A percentile compares a stretch with the other conserved stretches of the same genome.
Conservation (phyloP, 2,329 filamentous ascomycete species). For the Exserohilum rostratum region DNA sequence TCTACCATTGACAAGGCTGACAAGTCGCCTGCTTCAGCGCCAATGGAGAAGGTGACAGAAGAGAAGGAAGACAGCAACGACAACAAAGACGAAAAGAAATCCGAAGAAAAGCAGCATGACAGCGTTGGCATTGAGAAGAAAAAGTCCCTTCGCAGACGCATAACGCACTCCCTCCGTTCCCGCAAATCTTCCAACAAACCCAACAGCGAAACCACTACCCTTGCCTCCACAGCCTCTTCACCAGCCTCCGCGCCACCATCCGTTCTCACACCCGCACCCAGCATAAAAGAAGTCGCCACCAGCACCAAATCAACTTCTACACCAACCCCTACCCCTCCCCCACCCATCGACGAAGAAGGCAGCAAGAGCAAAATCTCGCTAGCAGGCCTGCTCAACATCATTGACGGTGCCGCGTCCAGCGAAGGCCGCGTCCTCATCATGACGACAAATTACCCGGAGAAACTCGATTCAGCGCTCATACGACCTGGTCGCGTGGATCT, state of each 20-base stretch:
- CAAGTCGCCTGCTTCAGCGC: too few relatives aligned
- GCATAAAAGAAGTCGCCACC: background rate
- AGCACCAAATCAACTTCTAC: background rate
- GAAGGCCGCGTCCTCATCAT: constrained; percentile 58
- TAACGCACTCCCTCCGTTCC: background rate
- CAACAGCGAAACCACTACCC: constrained; percentile 7
- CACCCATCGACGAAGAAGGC: background rate
- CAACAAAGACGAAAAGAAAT: background rate
- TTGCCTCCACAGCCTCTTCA: background rate
- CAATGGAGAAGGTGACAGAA: background rate
- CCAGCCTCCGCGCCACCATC: too few relatives aligned
- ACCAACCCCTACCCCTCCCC: too few relatives aligned
- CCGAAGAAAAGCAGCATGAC: background rate
- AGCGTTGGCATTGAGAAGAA: background rate
- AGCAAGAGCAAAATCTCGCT: constrained; percentile 67
- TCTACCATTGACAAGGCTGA: background rate
- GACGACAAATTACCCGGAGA: constrained; percentile 35
- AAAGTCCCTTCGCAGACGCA: constrained; percentile 2
- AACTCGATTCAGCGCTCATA: constrained; percentile 60
- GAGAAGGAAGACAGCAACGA: too few relatives aligned
- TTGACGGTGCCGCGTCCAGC: constrained; percentile 80
- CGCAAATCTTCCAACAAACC: background rate
- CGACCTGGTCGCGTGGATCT: constrained; percentile 67
- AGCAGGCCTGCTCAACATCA: constrained; percentile 80
- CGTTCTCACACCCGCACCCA: too few relatives aligned